Percentiles rank a stretch among this genome's conserved stretches.
Conservation (phyloP, 805 yeast genomes). For the Ogataea angusta region DNA sequence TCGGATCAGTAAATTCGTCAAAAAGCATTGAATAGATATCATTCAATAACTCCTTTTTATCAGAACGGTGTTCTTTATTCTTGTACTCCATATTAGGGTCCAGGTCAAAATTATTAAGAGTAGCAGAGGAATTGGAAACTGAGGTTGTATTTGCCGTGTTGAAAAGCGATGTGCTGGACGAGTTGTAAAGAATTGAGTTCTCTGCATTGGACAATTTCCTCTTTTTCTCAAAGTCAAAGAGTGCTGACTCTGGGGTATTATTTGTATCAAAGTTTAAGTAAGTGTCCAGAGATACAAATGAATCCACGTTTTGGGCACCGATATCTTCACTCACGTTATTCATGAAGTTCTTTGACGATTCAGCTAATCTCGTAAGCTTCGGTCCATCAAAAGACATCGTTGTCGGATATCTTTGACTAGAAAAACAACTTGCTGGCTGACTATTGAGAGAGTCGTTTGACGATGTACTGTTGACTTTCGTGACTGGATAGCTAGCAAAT, state of each 20-base stretch:
- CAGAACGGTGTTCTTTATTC: not conserved
- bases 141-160: not conserved
- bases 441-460: too few relatives aligned
- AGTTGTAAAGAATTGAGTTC: too few relatives aligned
- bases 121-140: not conserved
- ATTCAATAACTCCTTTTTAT: slow-evolving; percentile 32
- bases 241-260: not conserved
- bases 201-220: not conserved
- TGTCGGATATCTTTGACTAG: too few relatives aligned
- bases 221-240: slow-evolving; percentile 1
- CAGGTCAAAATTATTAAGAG: not conserved
- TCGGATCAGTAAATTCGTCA: slow-evolving; percentile 41
- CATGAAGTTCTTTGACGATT: not conserved
- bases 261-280: slow-evolving; percentile 13
- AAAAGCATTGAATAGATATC: slow-evolving; percentile 46
- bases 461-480: not conserved
- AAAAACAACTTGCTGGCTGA: too few relatives aligned
- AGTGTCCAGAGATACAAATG: slow-evolving; percentile 18
- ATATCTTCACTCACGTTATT: not conserved
- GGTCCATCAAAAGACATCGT: too few relatives aligned
- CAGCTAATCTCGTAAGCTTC: too few relatives aligned
- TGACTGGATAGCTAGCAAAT: not conserved
- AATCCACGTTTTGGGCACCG: slow-evolving; percentile 5
- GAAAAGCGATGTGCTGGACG: too few relatives aligned
- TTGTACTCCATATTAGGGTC: not conserved